Evolutionary conservation across 177 flowering plant species (phyloP).

Genomic region (Vitis hybrid): DNA sequence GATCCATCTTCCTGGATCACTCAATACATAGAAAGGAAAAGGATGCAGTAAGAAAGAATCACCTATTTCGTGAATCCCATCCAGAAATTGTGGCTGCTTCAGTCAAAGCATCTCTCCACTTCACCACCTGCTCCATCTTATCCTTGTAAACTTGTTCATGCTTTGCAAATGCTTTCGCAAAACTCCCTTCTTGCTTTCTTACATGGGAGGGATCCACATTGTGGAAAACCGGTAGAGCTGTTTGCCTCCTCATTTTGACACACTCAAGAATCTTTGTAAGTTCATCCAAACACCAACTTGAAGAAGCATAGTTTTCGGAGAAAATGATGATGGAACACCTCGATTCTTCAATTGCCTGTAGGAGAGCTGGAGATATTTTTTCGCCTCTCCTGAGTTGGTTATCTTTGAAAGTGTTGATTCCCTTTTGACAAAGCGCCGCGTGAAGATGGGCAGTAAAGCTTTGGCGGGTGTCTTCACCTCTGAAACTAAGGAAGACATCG

Average conservation of each 20-base stretch:
- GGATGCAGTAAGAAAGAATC: no score
- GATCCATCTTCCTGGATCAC: no score
- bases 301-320: background rate
- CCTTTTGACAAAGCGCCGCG: background rate
- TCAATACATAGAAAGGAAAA: no score
- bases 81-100: background rate
- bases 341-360: background rate
- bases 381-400: background rate
- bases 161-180: background rate
- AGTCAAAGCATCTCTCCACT: background rate
- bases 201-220: conserved; percentile 9
- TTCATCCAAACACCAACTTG: background rate
- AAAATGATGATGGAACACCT: background rate
- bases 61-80: no score
- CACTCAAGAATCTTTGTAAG: background rate
- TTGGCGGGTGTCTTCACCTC: no score
- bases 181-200: background rate
- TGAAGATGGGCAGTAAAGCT: background rate
- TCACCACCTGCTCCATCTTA: background rate
- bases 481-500: no score
- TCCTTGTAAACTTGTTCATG: background rate
- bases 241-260: rapidly evolving
- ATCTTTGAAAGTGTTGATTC: conserved; percentile 5
- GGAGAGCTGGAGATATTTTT: background rate
- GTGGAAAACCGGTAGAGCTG: background rate